Base-by-base conservation (phyloP, 2,329 filamentous ascomycete species). In the Colletotrichum limetticola region DNA sequence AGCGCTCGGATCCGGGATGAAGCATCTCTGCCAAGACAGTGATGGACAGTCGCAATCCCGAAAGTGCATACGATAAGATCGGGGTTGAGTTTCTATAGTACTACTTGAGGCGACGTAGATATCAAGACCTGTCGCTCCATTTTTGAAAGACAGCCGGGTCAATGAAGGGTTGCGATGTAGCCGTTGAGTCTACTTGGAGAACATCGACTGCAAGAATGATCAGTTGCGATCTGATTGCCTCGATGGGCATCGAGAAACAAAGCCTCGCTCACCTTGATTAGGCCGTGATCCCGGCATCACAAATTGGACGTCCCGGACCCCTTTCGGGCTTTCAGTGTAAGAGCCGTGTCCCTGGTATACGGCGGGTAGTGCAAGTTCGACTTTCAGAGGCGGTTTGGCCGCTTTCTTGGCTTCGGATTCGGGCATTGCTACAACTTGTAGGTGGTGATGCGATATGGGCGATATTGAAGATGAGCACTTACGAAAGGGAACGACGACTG, bases 111-210 rank as follows among this genome's bases (percentile, higher is more conserved):
- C 11, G 28, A 19, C 7, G 16, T 49, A 37, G 4, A 35, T 14
- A 14, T 73, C 56, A 73, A n/a, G 71, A 37, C 46, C 55, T 63
- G 56, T 14, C 19, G n/a, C 63, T 61, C 72, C 68, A 71, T 37
- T 72, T 58, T 35, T 71, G 71, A 52, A 76, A 67, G 5, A 76
- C 30, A 9, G 67, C 24, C 8, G 76, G 68, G 24, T 77, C 70
- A 49, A 77, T 30, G 37, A 78, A 78, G 14, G 76, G 76, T 35
- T 77, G 76, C 6, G 74, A 66, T 9, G 75, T 52, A 61, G 68
- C 69, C 28, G 74, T 69, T 8, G 76, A 76, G 65, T 78, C 74
- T 37, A 78, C 71, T 24, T 70, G 71, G 30, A 75, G 56, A 3
- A 64, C 37, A 9, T 77, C 74, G 52, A 74, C 68, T 68, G 66